A percentile compares a stretch with the other conserved stretches of the same genome.
phyloP scores from a whole-genome alignment of 2,329 filamentous ascomycete genomes.

The Penicillium vulpinum region DNA sequence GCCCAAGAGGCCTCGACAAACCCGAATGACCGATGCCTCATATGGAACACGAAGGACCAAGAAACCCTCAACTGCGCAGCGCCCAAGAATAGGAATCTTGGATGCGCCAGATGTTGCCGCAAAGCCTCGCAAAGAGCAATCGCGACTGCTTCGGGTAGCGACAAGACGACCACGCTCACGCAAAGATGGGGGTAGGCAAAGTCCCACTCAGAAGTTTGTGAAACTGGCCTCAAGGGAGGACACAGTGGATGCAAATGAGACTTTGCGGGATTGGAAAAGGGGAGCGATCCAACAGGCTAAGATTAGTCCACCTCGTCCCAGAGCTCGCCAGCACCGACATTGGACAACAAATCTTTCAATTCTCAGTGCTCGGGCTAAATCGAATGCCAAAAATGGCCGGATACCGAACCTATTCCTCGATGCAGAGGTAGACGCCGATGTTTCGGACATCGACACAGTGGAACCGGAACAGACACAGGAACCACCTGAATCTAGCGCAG shows the following conservation, averaged over 20 bases:
- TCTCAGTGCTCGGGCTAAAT: conserved; percentile 12
- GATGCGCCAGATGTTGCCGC: conserved; percentile 47
- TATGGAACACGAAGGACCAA: conserved; percentile 25
- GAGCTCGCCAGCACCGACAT: conserved; percentile 25
- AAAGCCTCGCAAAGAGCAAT: conserved; percentile 36
- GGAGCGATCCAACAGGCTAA: conserved; percentile 43
- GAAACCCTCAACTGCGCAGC: conserved; percentile 18
- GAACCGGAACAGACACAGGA: conserved; percentile 5
- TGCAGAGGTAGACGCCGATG: not conserved
- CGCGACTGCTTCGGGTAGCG: conserved; percentile 59
- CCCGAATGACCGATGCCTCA: conserved; percentile 38
- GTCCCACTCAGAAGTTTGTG: conserved; percentile 54
- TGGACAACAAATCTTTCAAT: conserved; percentile 22
- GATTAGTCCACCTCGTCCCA: conserved; percentile 18
- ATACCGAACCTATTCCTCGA: conserved; percentile 4
- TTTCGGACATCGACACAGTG: conserved; percentile 4
- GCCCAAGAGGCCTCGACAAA: conserved; percentile 33
- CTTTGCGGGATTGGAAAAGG: conserved; percentile 53
- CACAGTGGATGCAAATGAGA: conserved; percentile 54
- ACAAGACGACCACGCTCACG: conserved; percentile 52
- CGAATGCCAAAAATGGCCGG: not conserved
- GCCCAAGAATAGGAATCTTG: conserved; percentile 50
- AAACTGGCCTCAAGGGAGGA: conserved; percentile 54
- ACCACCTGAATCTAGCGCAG: not conserved
- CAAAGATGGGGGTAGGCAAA: conserved; percentile 52